A percentile compares a stretch with the other conserved stretches of the same genome.
phyloP scores from a whole-genome alignment of 768 basidiomycete genomes.

The Lactarius evosmus region DNA sequence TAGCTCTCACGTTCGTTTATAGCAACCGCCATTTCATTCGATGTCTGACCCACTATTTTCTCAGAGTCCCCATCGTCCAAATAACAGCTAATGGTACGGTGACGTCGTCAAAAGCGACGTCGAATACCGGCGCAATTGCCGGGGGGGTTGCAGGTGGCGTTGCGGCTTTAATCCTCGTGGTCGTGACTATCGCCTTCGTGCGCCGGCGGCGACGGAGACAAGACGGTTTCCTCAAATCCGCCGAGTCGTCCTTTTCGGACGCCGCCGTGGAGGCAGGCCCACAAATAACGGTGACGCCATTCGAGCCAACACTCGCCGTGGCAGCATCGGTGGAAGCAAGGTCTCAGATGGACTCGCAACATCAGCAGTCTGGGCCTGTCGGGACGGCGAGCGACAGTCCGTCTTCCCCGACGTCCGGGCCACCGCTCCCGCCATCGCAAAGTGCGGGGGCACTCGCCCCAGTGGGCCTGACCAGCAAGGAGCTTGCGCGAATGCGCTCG shows the following conservation, averaged over 20 bases:
- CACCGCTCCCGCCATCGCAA: not conserved
- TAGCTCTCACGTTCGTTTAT: constrained; percentile 29
- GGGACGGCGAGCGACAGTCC: not conserved
- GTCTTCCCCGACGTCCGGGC: not conserved
- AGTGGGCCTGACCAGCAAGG: constrained; percentile 11
- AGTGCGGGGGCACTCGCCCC: not conserved
- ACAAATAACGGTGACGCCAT: not conserved
- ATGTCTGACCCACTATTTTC: not conserved
- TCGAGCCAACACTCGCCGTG: not conserved
- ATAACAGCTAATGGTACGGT: not conserved
- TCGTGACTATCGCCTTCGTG: not conserved
- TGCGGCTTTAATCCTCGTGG: not conserved
- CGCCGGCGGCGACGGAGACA: constrained; percentile 15
- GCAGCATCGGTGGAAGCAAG: not conserved
- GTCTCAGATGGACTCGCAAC: not conserved
- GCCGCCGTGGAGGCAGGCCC: not conserved
- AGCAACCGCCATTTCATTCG: not conserved
- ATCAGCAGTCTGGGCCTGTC: not conserved
- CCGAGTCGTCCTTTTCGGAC: not conserved
- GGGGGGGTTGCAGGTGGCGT: constrained; percentile 25
- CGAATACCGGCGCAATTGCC: constrained; percentile 18
- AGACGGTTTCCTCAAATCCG: not conserved
- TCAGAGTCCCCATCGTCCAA: constrained; percentile 5
- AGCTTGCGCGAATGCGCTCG: constrained; percentile 13
- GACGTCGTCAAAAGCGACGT: not conserved